Base-by-base conservation (phyloP, 768 basidiomycete species). In the Cystobasidiopsis lactophilus region DNA sequence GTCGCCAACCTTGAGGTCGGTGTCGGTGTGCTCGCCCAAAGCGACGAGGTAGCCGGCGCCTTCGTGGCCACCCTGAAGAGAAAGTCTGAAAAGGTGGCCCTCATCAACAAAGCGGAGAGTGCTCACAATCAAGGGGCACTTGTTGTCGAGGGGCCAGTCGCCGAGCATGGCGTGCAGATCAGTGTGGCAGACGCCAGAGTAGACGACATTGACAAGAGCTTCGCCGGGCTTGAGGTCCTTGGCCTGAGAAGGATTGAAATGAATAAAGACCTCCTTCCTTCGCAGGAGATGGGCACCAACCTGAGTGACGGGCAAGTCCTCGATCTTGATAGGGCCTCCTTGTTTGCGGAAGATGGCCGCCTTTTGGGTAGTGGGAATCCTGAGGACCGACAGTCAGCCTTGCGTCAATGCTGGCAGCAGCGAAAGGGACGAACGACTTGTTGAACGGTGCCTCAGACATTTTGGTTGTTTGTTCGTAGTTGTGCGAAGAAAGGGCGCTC, bases 61-160 rank as follows among this genome's bases (percentile, higher is more conserved):
- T 7, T 47, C 24, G n/a, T n/a, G n/a, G n/a, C n/a, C n/a, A n/a
- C n/a, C n/a, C n/a, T n/a, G n/a, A n/a, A n/a, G n/a, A n/a, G n/a
- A n/a, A n/a, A n/a, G n/a, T n/a, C n/a, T n/a, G n/a, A n/a, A n/a
- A n/a, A n/a, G n/a, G n/a, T n/a, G n/a, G n/a, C n/a, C n/a, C n/a
- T 63, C 85, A 84, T 0, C 85, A 82, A 16, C 82, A 81, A 52
- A 85, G 74, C 45, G 84, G 74, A 0, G 79, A 54, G 7, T 37
- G 16, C n/a, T n/a, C n/a, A n/a, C n/a, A n/a, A n/a, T n/a, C n/a
- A n/a, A n/a, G n/a, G n/a, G n/a, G n/a, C n/a, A n/a, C 50, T 70
- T 74, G 31, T 75, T 70, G n/a, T 72, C 66, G 11, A 82, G 53
- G 0, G 85, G 85, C 86, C 86, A 88, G 63, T 88, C 85, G 40